A percentile compares a stretch with the other conserved stretches of the same genome.
phyloP scores from a whole-genome alignment of 1,284 basidiomycete genomes.

The Moesziomyces sp. region DNA sequence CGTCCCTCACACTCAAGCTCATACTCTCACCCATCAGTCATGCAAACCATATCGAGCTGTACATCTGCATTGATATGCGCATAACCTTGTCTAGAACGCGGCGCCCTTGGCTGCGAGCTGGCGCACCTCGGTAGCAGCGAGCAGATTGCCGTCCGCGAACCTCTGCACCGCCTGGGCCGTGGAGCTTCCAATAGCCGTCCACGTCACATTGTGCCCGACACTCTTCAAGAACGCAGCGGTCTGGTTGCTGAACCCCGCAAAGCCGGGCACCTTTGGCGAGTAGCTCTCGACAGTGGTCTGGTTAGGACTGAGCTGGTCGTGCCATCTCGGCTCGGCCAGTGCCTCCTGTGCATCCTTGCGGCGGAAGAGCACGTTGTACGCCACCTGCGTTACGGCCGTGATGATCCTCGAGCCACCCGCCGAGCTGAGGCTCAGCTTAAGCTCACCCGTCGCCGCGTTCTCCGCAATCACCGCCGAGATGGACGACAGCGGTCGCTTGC shows the following conservation, averaged over 20 bases:
- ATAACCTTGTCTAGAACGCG: constrained; percentile 28
- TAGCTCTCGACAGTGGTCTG: constrained; percentile 67
- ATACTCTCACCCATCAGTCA: too few species aligned
- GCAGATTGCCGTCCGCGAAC: constrained; percentile 29
- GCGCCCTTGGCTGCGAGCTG: constrained; percentile 59
- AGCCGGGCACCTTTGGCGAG: constrained; percentile 48
- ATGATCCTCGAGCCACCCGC: constrained; percentile 70
- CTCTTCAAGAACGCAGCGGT: constrained; percentile 64
- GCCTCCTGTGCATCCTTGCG: constrained; percentile 53
- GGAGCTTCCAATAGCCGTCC: constrained; percentile 45
- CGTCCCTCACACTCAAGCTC: not conserved
- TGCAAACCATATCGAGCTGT: too few species aligned
- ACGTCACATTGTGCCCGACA: constrained; percentile 67
- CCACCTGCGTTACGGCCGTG: constrained; percentile 68
- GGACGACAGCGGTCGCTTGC: constrained; percentile 69
- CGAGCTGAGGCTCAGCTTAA: constrained; percentile 68
- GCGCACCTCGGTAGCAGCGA: constrained; percentile 55
- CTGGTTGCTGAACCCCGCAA: constrained; percentile 66
- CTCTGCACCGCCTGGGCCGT: constrained; percentile 60
- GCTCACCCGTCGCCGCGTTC: constrained; percentile 61
- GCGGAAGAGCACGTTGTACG: constrained; percentile 54
- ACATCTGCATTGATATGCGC: not conserved
- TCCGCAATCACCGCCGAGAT: constrained; percentile 69
- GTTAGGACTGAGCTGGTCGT: constrained; percentile 68
- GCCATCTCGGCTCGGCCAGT: constrained; percentile 68